Conservation (phyloP, 306 rosid genomes). For the Prunus davidiana region DNA sequence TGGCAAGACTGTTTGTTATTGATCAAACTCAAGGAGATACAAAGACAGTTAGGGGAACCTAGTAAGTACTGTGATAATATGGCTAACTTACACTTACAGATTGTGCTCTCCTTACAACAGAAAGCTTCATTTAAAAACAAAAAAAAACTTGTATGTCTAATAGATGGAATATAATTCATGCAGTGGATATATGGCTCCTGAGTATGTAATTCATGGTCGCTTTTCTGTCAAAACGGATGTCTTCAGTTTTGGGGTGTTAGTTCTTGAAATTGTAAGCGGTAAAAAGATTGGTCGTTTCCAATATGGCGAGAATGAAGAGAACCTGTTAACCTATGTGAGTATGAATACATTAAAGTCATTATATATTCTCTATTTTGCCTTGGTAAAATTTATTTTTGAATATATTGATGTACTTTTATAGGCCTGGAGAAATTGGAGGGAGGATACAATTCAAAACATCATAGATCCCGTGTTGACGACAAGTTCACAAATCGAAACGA, state of each 20-base stretch:
- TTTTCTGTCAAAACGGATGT: conserved; percentile 26
- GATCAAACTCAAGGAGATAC: too few species aligned
- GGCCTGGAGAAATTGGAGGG: conserved; percentile 27
- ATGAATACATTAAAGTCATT: neutral
- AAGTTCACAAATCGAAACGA: neutral
- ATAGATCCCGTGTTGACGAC: neutral
- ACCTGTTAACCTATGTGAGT: conserved; percentile 20
- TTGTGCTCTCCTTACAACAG: neutral
- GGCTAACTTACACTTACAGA: too few species aligned
- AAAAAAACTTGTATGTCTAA: too few species aligned
- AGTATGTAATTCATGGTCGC: conserved; percentile 2
- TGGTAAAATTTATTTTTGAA: neutral
- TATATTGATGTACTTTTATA: neutral
- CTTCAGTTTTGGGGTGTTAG: conserved; percentile 21
- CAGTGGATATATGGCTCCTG: conserved; percentile 35
- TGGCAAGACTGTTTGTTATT: too few species aligned
- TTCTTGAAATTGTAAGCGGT: neutral
- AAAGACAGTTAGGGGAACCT: neutral
- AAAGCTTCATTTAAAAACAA: neutral
- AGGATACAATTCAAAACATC: neutral
- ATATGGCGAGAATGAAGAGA: neutral
- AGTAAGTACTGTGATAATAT: too few species aligned
- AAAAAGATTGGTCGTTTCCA: neutral
- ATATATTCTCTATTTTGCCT: neutral
- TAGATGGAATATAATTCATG: neutral